Conservation (phyloP, 1,284 basidiomycete genomes). For the Tilletia caries region DNA sequence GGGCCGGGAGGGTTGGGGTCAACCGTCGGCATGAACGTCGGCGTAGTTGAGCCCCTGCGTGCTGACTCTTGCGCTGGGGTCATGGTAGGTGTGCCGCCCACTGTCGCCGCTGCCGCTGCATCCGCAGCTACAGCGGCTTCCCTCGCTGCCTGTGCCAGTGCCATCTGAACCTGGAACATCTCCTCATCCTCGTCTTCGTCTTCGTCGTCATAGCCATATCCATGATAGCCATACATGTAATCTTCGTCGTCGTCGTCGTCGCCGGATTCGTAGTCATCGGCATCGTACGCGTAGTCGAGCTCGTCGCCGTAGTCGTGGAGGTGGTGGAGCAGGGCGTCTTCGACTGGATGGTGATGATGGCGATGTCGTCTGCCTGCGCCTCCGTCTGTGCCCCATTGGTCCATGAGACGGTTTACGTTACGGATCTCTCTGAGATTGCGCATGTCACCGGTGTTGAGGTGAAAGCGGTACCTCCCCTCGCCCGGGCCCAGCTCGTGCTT, state of each 20-base stretch:
- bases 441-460: background rate
- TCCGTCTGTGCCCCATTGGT: background rate
- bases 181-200: background rate
- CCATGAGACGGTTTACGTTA: background rate
- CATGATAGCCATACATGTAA: background rate
- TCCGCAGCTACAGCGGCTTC: too few species aligned
- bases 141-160: too few species aligned
- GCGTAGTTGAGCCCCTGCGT: too few species aligned
- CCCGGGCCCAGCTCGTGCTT: background rate
- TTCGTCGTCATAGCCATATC: background rate
- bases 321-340: background rate
- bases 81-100: too few species aligned
- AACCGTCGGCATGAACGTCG: too few species aligned
- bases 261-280: background rate
- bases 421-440: background rate
- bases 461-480: background rate
- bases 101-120: too few species aligned
- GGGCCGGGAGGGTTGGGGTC: too few species aligned
- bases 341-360: background rate
- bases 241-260: background rate
- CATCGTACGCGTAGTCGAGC: background rate
- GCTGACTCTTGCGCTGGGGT: too few species aligned
- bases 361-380: background rate
- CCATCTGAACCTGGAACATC: too few species aligned
- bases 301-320: background rate